phyloP scores from a whole-genome alignment of 768 basidiomycete species.

The Scleroderma citrinum region DNA sequence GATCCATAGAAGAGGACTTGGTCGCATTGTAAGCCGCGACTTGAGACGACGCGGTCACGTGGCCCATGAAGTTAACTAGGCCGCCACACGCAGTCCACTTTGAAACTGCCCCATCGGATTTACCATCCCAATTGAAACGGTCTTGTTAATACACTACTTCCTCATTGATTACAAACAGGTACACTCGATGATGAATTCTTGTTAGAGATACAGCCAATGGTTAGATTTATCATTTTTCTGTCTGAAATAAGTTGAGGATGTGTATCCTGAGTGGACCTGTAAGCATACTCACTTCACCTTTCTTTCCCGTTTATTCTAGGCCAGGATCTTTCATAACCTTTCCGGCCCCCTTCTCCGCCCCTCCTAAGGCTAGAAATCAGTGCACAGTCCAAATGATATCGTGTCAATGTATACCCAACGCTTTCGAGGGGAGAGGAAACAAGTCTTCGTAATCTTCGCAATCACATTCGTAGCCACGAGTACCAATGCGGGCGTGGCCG shows the following conservation, averaged over 20 bases:
- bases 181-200: too few relatives aligned
- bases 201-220: too few relatives aligned
- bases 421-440: not conserved
- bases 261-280: not conserved
- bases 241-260: too few relatives aligned
- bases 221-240: too few relatives aligned
- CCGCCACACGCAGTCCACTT: too few relatives aligned
- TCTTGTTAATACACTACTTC: too few relatives aligned
- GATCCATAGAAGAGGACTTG: not conserved
- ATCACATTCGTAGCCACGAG: conserved; percentile 8
- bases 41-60: not conserved
- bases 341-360: conserved; percentile 4
- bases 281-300: conserved; percentile 4
- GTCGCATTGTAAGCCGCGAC: not conserved
- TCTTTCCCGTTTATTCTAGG: conserved; percentile 1
- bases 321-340: conserved; percentile 1
- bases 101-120: too few relatives aligned
- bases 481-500: not conserved
- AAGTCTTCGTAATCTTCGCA: conserved; percentile 6
- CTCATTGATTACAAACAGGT: too few relatives aligned
- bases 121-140: too few relatives aligned
- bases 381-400: not conserved
- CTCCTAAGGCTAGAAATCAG: not conserved
- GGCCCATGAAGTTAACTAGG: too few relatives aligned
- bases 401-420: not conserved